Base-by-base conservation (phyloP, 1,139 yeast species). In the Diutina sp. region DNA sequence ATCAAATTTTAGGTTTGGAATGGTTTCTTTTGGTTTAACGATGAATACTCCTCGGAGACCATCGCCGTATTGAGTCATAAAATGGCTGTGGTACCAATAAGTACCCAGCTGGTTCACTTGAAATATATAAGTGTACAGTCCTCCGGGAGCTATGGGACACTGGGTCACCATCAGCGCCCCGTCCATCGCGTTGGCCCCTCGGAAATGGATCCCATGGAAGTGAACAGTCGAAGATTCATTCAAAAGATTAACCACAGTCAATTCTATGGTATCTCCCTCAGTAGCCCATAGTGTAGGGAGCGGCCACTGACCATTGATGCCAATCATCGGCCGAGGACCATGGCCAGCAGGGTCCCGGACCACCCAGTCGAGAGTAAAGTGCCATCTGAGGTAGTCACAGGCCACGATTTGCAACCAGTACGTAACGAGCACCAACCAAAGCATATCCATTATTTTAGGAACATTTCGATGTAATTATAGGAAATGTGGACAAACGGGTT, bases 361-460 rank as follows among this genome's bases (percentile, higher is more conserved):
- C 11, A 46, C 50, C 50, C 29, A 46, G 29, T n/a, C 21, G 7
- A 28, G 11, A 21, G 21, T 30, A 46, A 18, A 46, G 28, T 46
- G 28, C 47, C 47, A 45, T 45, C 16, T 69, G 76, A 78, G 41
- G 71, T 70, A 60, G 6, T 35, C n/a, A 11, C n/a, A 12, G 5
- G 41, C 12, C 14, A 11, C 41, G n/a, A 35, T 11, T n/a, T 35
- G 41, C 11, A 11, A 1, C 41, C 41, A 35, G 14, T 11, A 35
- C 16, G 14, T 4, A 2, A 35, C 1, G 5, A 35, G 14, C 11
- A 12, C 11, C 16, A 11, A n/a, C 14, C 14, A 35, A 8, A 11
- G 14, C 41, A 35, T 35, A n/a, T 8, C n/a, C n/a, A n/a, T n/a
- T n/a, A n/a, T n/a, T 21, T 21, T 2, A 2, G 3, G 25, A 21